Conservation (phyloP, 306 rosid species). For the Quercus ilex region DNA sequence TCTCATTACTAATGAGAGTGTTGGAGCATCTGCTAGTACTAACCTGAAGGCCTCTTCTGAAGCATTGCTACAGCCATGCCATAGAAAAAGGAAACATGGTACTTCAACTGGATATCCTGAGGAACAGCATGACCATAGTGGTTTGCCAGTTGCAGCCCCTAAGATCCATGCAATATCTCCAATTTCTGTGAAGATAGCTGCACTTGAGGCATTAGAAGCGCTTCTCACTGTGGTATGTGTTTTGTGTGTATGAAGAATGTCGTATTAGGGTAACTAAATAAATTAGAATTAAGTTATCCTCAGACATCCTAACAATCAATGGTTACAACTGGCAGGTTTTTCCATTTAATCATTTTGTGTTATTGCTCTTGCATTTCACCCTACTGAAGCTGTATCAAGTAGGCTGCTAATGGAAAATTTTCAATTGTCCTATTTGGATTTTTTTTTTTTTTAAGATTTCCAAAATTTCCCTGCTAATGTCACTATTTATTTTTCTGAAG, state of each 20-base stretch:
- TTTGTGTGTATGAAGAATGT: conserved; percentile 4
- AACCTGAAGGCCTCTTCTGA: conserved; percentile 37
- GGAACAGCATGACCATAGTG: conserved; percentile 35
- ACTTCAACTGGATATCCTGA: conserved; percentile 35
- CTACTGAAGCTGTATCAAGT: neutral
- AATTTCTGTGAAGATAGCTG: conserved; percentile 70
- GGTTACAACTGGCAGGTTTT: neutral
- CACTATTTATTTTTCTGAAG: too few relatives aligned
- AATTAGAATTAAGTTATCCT: neutral
- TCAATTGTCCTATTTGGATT: neutral
- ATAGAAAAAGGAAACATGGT: conserved; percentile 64
- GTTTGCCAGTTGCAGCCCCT: conserved; percentile 29
- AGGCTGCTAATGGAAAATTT: too few relatives aligned
- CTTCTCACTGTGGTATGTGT: conserved; percentile 70
- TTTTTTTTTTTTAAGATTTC: neutral
- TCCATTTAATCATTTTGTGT: neutral
- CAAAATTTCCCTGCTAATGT: too few relatives aligned
- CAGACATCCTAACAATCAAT: neutral
- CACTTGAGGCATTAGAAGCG: conserved; percentile 77
- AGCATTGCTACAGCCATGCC: conserved; percentile 28
- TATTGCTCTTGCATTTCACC: neutral
- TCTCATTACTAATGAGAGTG: conserved; percentile 32
- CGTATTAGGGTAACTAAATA: neutral
- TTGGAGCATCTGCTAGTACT: conserved; percentile 25
- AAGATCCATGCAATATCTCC: conserved; percentile 33